Evolutionary conservation across 352 stramenopile genomes (phyloP), one percentile per base, ranked within the genome.

Genomic region (Globisporangium radiosum): DNA sequence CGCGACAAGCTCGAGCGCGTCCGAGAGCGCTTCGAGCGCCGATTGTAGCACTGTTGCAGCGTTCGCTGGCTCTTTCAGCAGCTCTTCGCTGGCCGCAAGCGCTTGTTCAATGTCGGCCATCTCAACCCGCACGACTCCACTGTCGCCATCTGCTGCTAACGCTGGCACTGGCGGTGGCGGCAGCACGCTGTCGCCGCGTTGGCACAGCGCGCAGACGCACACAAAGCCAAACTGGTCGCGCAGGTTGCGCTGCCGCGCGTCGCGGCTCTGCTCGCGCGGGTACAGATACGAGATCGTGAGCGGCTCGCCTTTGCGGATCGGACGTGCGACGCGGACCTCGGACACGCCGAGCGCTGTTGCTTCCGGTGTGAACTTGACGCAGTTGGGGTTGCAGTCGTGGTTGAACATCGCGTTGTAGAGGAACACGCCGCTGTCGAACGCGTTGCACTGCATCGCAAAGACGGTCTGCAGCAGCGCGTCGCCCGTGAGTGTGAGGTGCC

Each of bases 321-420:
- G 65, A 64, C 78, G 68, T 13, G 90, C 95, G 9, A 95, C 94
- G 50, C 92, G 88, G 38, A 97, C 91, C 72, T 98, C 92, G 5
- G 94, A 98, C 60, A 96, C 82, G 19, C 75, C 74, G 15, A 56
- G 44, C 13, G 70, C 64, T 63, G 72, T 57, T 5, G 74, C 61
- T 47, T 90, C 73, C 8, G 79, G 81, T 39, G 71, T 87, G 64
- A 97, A 97, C 71, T 98, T 98, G 68, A 97, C 83, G 65, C 94
- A 98, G 60, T 98, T 98, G 39, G 94, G 91, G 70, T 97, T 89
- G 69, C 88, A 95, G 45, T 90, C 78, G 69, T 98, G 94, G 75
- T 98, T 98, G 64, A 98, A 94, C 74, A 98, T 97, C 19, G 88
- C 89, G 57, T 94, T 95, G 67, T 96, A 93, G 15, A 97, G 70